phyloP scores from a whole-genome alignment of 805 yeast genomes.

The Blastobotrys attinorum region DNA sequence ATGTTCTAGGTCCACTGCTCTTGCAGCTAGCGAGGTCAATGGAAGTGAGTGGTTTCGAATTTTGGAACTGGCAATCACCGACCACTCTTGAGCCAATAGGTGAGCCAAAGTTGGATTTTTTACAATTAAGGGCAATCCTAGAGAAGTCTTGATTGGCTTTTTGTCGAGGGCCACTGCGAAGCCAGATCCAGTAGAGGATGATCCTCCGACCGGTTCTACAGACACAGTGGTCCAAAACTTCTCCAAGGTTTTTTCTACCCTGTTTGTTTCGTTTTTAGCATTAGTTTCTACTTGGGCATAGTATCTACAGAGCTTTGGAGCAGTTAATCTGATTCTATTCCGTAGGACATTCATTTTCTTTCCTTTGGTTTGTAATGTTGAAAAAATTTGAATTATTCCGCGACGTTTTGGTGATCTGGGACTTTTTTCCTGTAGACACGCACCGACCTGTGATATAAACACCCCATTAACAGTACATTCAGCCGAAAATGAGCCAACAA shows the following conservation, averaged over 20 bases:
- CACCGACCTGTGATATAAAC: neutral
- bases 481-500: neutral
- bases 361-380: neutral
- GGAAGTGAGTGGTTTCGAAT: slow-evolving; percentile 78
- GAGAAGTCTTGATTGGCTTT: slow-evolving; percentile 75
- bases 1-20: slow-evolving; percentile 70
- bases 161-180: slow-evolving; percentile 59
- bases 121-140: slow-evolving; percentile 60
- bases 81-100: slow-evolving; percentile 84
- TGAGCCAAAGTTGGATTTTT: slow-evolving; percentile 60
- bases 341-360: neutral
- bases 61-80: slow-evolving; percentile 49
- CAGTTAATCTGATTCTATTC: neutral
- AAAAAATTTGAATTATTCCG: no score
- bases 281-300: slow-evolving; percentile 11
- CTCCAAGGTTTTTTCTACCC: slow-evolving; percentile 54
- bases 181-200: neutral
- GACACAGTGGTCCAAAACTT: slow-evolving; percentile 20
- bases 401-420: no score
- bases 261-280: slow-evolving; percentile 49
- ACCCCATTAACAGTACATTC: neutral
- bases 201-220: slow-evolving; percentile 7
- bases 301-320: neutral
- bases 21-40: slow-evolving; percentile 74
- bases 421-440: no score